A percentile compares a stretch with the other conserved stretches of the same genome.
phyloP scores from a whole-genome alignment of 192 early-diverging fungal genomes.

The Powellomyces hirtus region DNA sequence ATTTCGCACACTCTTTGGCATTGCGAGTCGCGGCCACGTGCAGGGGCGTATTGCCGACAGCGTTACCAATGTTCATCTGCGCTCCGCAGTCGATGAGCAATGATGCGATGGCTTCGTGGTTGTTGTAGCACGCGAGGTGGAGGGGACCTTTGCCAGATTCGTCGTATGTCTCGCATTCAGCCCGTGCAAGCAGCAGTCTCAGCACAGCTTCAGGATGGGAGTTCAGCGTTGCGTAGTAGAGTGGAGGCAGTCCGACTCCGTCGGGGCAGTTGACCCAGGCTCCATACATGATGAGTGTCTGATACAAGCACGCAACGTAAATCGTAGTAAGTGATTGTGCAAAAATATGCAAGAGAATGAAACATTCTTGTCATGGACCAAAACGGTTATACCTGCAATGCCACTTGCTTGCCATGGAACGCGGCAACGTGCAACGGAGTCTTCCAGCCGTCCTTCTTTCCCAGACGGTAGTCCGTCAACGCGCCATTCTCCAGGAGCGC shows the following conservation, averaged over 20 bases:
- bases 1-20: slow-evolving; percentile 40
- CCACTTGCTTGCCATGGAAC: slow-evolving; percentile 41
- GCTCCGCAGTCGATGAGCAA: slow-evolving; percentile 51
- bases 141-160: slow-evolving; percentile 47
- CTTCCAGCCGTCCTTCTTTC: slow-evolving; percentile 45
- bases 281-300: slow-evolving; percentile 42
- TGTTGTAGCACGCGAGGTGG: slow-evolving; percentile 49
- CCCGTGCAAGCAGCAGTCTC: slow-evolving; percentile 44
- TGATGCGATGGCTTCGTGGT: slow-evolving; percentile 42
- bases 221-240: slow-evolving; percentile 45
- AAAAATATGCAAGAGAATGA: slow-evolving; percentile 1
- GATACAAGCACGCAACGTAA: too few relatives aligned
- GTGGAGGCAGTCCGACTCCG: slow-evolving; percentile 36
- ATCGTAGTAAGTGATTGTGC: too few relatives aligned
- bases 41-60: slow-evolving; percentile 55
- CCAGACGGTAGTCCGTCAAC: slow-evolving; percentile 41
- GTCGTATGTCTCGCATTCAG: slow-evolving; percentile 46
- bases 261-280: slow-evolving; percentile 51
- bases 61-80: slow-evolving; percentile 44
- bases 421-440: slow-evolving; percentile 52
- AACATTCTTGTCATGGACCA: too few relatives aligned
- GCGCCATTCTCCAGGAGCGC: slow-evolving; percentile 49
- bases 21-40: slow-evolving; percentile 51
- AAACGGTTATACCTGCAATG: slow-evolving; percentile 32
- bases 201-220: slow-evolving; percentile 43